phyloP scores from a whole-genome alignment of 192 early-diverging fungal genomes.

The Linnemannia hyalina region DNA sequence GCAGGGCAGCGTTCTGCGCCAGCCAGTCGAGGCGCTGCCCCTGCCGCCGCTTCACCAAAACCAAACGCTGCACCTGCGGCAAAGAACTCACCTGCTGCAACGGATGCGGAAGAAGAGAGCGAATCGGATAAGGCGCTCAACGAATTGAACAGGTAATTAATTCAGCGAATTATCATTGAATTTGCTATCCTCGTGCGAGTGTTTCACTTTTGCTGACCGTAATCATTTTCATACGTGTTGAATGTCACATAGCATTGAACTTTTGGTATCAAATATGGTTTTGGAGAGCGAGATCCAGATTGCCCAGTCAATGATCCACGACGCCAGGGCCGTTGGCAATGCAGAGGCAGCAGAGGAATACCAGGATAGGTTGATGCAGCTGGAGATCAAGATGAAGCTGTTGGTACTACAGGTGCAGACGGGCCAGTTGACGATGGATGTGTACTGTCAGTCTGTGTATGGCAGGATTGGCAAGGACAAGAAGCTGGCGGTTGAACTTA shows the following conservation, averaged over 20 bases:
- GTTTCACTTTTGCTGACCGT: not conserved
- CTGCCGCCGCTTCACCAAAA: conserved; percentile 7
- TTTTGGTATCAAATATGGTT: conserved; percentile 80
- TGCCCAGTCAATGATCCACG: conserved; percentile 61
- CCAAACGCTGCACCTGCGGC: conserved; percentile 7
- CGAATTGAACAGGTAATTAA: conserved; percentile 67
- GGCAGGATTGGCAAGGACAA: conserved; percentile 70
- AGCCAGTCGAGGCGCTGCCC: not conserved
- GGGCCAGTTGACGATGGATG: conserved; percentile 77
- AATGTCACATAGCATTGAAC: conserved; percentile 70
- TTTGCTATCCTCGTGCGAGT: conserved; percentile 4
- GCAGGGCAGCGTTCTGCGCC: conserved; percentile 1
- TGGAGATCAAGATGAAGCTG: conserved; percentile 83
- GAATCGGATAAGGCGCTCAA: conserved; percentile 65
- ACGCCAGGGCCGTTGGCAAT: conserved; percentile 54
- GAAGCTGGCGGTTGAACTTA: conserved; percentile 75
- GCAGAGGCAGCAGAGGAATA: conserved; percentile 71
- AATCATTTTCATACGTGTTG: not conserved
- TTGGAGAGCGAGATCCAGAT: conserved; percentile 74
- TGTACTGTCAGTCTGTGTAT: conserved; percentile 74
- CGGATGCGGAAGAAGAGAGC: conserved; percentile 34
- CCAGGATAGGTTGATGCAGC: conserved; percentile 70
- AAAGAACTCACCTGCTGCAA: not conserved
- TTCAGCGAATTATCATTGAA: conserved; percentile 28
- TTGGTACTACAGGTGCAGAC: conserved; percentile 78